phyloP scores from a whole-genome alignment of 176 grass and related monocot species.

The Microstegium vimineum region DNA sequence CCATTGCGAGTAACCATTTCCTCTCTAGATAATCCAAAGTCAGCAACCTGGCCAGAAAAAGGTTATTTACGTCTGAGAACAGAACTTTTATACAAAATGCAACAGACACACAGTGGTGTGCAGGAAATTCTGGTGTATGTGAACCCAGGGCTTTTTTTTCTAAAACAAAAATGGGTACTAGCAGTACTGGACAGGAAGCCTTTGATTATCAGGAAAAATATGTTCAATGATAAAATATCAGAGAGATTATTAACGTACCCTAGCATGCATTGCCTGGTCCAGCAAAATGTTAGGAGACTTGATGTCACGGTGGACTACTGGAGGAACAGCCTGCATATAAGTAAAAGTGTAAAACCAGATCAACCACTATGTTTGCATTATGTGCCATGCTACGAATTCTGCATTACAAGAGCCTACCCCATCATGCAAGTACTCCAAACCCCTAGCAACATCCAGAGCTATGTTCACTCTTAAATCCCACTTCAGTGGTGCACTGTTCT shows the following conservation, averaged over 20 bases:
- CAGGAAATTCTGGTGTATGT: conserved; percentile 4
- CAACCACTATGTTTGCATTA: conserved; percentile 13
- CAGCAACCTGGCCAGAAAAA: conserved; percentile 68
- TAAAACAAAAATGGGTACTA: neutral
- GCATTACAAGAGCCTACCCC: conserved; percentile 54
- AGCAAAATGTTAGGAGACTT: conserved; percentile 96
- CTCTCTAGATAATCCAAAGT: conserved; percentile 96
- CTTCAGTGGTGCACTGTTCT: conserved; percentile 51
- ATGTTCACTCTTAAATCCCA: conserved; percentile 88
- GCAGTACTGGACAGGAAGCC: neutral
- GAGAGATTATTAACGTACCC: conserved; percentile 53
- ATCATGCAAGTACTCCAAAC: conserved; percentile 95
- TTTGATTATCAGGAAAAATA: neutral
- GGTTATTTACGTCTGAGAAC: conserved; percentile 10
- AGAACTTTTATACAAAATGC: conserved; percentile 8
- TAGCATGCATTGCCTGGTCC: conserved; percentile 83
- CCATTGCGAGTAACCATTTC: conserved; percentile 64
- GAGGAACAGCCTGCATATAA: conserved; percentile 81
- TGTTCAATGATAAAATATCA: neutral
- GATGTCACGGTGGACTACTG: conserved; percentile 88
- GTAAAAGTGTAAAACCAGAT: conserved; percentile 23
- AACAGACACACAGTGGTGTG: neutral
- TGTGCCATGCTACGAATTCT: conserved; percentile 11
- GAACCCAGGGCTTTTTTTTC: neutral
- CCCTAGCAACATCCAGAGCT: conserved; percentile 93